A percentile compares a stretch with the other conserved stretches of the same genome.
phyloP scores from a whole-genome alignment of 23 red algal species.

The Gracilaria vermiculophylla region DNA sequence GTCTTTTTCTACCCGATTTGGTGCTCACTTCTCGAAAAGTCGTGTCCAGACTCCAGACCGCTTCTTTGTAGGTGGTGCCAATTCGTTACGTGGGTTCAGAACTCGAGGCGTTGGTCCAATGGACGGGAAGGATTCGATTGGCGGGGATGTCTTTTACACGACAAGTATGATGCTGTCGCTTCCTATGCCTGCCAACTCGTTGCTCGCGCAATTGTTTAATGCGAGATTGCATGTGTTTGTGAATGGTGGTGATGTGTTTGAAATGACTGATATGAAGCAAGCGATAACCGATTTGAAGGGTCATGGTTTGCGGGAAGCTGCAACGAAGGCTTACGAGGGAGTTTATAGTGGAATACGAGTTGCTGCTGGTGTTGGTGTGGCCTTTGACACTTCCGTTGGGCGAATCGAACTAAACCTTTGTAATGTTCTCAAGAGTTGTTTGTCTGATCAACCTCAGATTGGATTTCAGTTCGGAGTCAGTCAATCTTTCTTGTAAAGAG shows the following conservation, averaged over 20 bases:
- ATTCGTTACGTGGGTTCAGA: constrained; percentile 80
- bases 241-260: constrained; percentile 69
- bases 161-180: constrained; percentile 56
- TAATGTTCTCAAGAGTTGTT: constrained; percentile 53
- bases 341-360: constrained; percentile 40
- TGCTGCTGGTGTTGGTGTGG: constrained; percentile 75
- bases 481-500: constrained; percentile 79
- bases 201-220: constrained; percentile 59
- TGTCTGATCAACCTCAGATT: constrained; percentile 40
- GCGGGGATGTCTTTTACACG: constrained; percentile 86
- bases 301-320: neutral
- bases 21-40: constrained; percentile 3
- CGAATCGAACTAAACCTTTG: constrained; percentile 81
- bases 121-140: constrained; percentile 79
- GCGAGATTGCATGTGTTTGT: constrained; percentile 70
- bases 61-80: constrained; percentile 85
- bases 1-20: constrained; percentile 20
- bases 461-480: constrained; percentile 86
- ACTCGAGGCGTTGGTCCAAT: constrained; percentile 76
- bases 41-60: constrained; percentile 67
- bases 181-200: constrained; percentile 35
- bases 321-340: neutral
- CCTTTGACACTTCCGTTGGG: constrained; percentile 61
- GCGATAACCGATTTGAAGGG: neutral
- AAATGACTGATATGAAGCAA: constrained; percentile 27